These are phyloP conservation scores for Hygrocybe coccinea DNA, from an alignment of 768 basidiomycete species.

Conservation along the genomic window DNA sequence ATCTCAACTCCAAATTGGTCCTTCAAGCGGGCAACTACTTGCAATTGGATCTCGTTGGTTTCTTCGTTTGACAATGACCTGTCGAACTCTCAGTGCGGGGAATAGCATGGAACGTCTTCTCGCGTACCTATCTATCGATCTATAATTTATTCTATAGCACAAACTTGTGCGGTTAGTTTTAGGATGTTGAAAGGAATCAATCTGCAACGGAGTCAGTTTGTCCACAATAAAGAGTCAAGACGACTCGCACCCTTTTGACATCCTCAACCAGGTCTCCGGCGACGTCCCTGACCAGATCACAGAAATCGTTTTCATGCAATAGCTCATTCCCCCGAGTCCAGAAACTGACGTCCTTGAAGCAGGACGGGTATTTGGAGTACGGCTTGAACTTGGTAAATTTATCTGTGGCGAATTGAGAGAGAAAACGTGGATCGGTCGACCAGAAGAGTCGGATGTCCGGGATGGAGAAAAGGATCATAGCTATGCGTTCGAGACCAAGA, in stretches of 20 bases:
- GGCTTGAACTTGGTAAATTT: conserved; percentile 79
- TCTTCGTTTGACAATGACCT: conserved; percentile 89
- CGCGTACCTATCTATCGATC: conserved; percentile 89
- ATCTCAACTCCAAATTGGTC: conserved; percentile 78
- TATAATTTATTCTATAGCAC: conserved; percentile 89
- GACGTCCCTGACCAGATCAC: conserved; percentile 87
- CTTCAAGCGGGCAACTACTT: conserved; percentile 51
- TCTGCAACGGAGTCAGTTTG: conserved; percentile 41
- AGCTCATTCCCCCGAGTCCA: conserved; percentile 61
- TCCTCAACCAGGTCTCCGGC: conserved; percentile 91
- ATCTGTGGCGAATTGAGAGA: conserved; percentile 75
- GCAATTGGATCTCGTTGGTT: conserved; percentile 71
- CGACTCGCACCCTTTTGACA: conserved; percentile 65
- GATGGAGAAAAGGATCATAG: conserved; percentile 95
- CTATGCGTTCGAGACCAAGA: conserved; percentile 92
- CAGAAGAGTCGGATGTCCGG: conserved; percentile 99
- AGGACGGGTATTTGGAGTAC: conserved; percentile 89
- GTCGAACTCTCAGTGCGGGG: conserved; percentile 1
- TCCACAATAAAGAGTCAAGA: background rate
- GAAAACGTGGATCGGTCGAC: conserved; percentile 84
- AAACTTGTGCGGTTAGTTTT: conserved; percentile 75
- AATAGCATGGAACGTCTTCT: background rate
- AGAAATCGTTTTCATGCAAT: conserved; percentile 95
- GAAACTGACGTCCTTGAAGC: conserved; percentile 93
- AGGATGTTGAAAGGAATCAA: conserved; percentile 87